Conservation (phyloP, 2,329 filamentous ascomycete genomes). For the Madurella fahalii region DNA sequence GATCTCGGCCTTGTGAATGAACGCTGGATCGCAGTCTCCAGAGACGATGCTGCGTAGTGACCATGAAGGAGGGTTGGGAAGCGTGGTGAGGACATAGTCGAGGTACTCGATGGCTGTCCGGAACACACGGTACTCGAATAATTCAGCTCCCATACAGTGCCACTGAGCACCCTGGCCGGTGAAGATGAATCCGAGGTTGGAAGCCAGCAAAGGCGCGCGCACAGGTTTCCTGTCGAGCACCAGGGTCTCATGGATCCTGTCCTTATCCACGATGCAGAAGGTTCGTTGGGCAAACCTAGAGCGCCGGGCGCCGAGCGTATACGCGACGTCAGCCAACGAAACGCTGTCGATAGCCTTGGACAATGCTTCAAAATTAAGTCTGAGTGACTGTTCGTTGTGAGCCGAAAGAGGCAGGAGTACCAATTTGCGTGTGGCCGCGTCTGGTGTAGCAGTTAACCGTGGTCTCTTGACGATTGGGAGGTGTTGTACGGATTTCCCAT, state of each 20-base stretch:
- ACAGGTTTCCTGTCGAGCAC: not conserved
- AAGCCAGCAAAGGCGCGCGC: not conserved
- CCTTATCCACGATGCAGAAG: slow-evolving; percentile 1
- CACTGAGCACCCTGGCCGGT: slow-evolving; percentile 32
- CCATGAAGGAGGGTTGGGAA: slow-evolving; percentile 1
- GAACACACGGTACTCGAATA: slow-evolving; percentile 23
- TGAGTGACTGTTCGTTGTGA: slow-evolving; percentile 1
- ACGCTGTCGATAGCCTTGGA: not conserved
- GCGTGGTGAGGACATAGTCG: slow-evolving; percentile 5
- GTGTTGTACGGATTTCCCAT: not conserved
- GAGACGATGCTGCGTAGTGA: slow-evolving; percentile 6
- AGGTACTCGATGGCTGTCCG: slow-evolving; percentile 10
- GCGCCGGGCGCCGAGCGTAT: slow-evolving; percentile 3
- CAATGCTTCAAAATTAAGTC: slow-evolving; percentile 1
- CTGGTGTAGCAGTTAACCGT: not conserved
- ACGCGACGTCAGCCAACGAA: slow-evolving; percentile 2
- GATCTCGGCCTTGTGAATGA: slow-evolving; percentile 21
- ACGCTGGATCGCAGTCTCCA: slow-evolving; percentile 3
- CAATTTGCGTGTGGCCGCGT: not conserved
- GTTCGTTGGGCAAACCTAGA: not conserved
- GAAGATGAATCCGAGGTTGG: slow-evolving; percentile 23
- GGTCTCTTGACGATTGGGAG: not conserved
- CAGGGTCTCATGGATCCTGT: not conserved
- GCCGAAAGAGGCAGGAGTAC: slow-evolving; percentile 4
- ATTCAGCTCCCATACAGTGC: slow-evolving; percentile 28